phyloP scores from a whole-genome alignment of 768 basidiomycete genomes.

The Pisolithus microcarpus region DNA sequence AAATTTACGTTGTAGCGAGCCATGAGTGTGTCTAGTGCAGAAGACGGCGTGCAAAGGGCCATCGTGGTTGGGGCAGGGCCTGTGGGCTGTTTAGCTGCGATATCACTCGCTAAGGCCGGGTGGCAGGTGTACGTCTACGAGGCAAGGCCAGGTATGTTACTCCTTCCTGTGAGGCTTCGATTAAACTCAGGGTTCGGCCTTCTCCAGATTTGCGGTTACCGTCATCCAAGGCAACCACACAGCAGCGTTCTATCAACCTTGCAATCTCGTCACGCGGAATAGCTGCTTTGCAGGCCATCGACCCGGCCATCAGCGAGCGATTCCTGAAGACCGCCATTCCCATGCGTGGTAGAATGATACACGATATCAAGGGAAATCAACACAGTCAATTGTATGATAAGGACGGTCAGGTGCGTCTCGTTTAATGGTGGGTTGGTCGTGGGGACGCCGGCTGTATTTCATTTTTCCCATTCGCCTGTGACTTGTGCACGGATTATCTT shows the following conservation, averaged over 20 bases:
- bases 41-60: conserved; percentile 34
- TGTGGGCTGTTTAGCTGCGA: conserved; percentile 87
- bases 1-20: neutral
- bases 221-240: conserved; percentile 53
- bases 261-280: conserved; percentile 93
- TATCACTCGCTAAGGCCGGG: conserved; percentile 78
- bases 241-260: conserved; percentile 91
- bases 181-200: conserved; percentile 7
- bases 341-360: conserved; percentile 95
- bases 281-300: conserved; percentile 76
- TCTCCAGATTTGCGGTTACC: conserved; percentile 65
- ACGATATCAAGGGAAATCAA: conserved; percentile 60
- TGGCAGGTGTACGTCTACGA: conserved; percentile 82
- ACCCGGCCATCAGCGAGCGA: conserved; percentile 57
- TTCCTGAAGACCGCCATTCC: conserved; percentile 80
- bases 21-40: conserved; percentile 10
- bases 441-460: conserved; percentile 4
- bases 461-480: neutral
- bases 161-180: conserved; percentile 8
- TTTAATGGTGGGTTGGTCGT: conserved; percentile 6
- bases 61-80: conserved; percentile 84
- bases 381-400: conserved; percentile 86
- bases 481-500: neutral
- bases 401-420: conserved; percentile 67
- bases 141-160: conserved; percentile 58